Base-by-base conservation (phyloP, 2,329 filamentous ascomycete genomes). In the Penicillium sp. region DNA sequence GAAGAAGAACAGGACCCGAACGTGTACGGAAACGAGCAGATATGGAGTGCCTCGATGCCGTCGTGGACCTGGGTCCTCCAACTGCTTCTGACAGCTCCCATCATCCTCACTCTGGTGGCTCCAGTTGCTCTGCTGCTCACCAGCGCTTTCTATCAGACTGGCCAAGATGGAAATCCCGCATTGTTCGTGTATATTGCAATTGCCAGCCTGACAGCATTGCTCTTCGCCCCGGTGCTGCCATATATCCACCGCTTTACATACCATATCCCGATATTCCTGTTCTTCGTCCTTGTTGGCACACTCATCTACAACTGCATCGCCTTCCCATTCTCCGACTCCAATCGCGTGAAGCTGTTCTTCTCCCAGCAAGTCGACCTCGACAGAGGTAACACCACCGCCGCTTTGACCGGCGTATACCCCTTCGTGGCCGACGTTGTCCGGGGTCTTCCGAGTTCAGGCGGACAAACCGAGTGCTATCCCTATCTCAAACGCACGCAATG, bases 1-100 rank as follows among this genome's bases (percentile, higher is more conserved):
- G 47, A 62, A 51, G 52, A 62, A 43, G 49, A 56, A 44, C 49
- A 58, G 29, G 60, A 66, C 42, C 52, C 60, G 62, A 59, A 69
- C 47, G 69, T 76, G 6, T 89, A 84, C 61, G 79, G 79, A 10
- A 73, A 80, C 43, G 93, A 97, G 64, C 93, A 97, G 67, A 72
- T 78, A 11, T 98, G 93, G 93, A 95, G 89, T 42, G 79, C 79
- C 3, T 77, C 77, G 29, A 72, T 97, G 44, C 88, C 89, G 1
- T 80, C 78, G 36, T 96, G 86, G 86, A 83, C 86, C 14, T 98
- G 93, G 93, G 68, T 93, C 34, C 58, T 95, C 14, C 90, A 98
- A 61, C 85, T 96, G 54, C 72, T 97, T 3, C 64, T 96, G 13
- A 72, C 94, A 8, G 86, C 81, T 0, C 89, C 90, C 0, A 80